Evolutionary conservation across 1,139 yeast genomes (phyloP).

Genomic region (Suhomyces panamericanus): DNA sequence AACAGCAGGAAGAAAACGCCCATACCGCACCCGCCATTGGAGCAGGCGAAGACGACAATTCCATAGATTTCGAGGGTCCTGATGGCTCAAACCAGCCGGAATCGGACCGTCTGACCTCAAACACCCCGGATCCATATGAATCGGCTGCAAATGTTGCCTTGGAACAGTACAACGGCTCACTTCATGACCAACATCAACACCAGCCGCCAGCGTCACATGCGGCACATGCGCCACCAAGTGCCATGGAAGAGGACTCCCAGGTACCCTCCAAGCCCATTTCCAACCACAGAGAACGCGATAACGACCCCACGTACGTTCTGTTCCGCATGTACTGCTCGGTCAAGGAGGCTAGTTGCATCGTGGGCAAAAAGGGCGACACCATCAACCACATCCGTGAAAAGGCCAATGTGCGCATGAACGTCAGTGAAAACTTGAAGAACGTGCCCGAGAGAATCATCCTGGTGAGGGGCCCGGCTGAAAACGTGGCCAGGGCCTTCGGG

Average conservation of each 20-base stretch:
- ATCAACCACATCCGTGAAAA: conserved; percentile 65
- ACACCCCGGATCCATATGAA: neutral
- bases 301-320: conserved; percentile 60
- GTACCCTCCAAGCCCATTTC: conserved; percentile 24
- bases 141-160: neutral
- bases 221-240: neutral
- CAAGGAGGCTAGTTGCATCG: conserved; percentile 74
- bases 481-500: conserved; percentile 83
- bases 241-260: conserved; percentile 8
- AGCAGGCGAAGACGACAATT: conserved; percentile 16
- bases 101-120: neutral
- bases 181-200: neutral
- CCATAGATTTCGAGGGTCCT: conserved; percentile 4
- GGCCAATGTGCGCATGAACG: conserved; percentile 68
- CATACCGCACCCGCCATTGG: conserved; percentile 43
- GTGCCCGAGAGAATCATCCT: conserved; percentile 77
- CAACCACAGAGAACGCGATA: conserved; percentile 39
- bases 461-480: conserved; percentile 74
- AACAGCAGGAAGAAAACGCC: conserved; percentile 40
- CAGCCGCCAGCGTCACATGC: too few relatives aligned
- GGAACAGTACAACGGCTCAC: neutral
- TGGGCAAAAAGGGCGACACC: conserved; percentile 76
- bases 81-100: neutral
- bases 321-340: conserved; percentile 75
- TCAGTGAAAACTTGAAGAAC: conserved; percentile 75